Conservation (phyloP, 176 grass and related monocot species). For the Bromus sterilis region DNA sequence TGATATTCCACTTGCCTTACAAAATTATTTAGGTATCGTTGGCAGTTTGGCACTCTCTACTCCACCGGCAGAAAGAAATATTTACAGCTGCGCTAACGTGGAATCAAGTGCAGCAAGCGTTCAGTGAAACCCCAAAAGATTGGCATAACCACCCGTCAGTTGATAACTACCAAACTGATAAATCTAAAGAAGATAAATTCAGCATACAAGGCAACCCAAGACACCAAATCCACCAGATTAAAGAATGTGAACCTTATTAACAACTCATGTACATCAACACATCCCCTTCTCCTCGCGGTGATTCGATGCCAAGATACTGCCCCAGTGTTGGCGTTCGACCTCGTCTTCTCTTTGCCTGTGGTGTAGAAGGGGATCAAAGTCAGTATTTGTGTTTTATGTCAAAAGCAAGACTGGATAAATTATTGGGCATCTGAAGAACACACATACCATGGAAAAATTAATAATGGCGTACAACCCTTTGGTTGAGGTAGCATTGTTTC, state of each 20-base stretch:
- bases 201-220: no score
- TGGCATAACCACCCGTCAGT: no score
- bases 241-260: constrained; percentile 67
- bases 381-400: neutral
- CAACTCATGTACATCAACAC: constrained; percentile 54
- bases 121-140: no score
- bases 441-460: constrained; percentile 15
- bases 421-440: neutral
- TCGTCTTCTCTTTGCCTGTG: constrained; percentile 69
- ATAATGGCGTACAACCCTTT: constrained; percentile 57
- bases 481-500: constrained; percentile 45
- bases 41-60: no score
- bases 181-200: no score
- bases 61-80: no score
- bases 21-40: no score
- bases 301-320: constrained; percentile 56
- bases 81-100: no score
- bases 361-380: neutral
- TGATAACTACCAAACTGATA: no score
- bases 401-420: neutral
- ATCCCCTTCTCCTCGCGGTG: neutral
- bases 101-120: no score
- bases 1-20: no score
- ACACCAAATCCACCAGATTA: constrained; percentile 65
- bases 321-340: constrained; percentile 66